These are phyloP conservation scores for Xylariaceae sp. DNA, from an alignment of 2,329 filamentous ascomycete genomes.

Conservation along the genomic window DNA sequence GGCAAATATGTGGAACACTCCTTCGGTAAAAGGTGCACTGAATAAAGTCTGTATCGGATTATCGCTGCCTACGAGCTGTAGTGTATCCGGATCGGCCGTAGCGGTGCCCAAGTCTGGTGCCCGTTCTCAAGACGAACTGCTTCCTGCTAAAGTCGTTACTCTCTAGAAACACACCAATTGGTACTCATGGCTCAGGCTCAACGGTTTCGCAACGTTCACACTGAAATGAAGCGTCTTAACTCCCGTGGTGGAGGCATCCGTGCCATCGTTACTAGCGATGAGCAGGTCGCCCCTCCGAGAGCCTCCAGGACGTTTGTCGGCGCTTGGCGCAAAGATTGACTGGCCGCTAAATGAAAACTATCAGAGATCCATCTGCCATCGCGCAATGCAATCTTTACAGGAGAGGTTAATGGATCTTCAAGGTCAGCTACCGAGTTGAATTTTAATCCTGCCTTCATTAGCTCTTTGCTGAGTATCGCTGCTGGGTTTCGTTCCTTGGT, in stretches of 20 bases:
- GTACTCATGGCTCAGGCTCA: slow-evolving; percentile 11
- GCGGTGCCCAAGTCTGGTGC: slow-evolving; percentile 7
- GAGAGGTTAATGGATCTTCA: slow-evolving; percentile 5
- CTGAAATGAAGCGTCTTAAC: slow-evolving; percentile 13
- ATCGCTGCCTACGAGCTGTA: slow-evolving; percentile 13
- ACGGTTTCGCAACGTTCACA: slow-evolving; percentile 7
- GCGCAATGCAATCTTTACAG: background rate
- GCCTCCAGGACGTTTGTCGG: slow-evolving; percentile 11
- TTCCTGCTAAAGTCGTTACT: slow-evolving; percentile 11
- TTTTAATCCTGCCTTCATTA: slow-evolving; percentile 6
- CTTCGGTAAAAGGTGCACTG: slow-evolving; percentile 8
- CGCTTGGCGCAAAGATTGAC: slow-evolving; percentile 12
- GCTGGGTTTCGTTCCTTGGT: background rate
- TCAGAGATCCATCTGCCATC: background rate
- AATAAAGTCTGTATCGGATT: slow-evolving; percentile 7
- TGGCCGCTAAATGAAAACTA: slow-evolving; percentile 8
- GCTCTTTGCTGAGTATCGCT: background rate
- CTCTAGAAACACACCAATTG: slow-evolving; percentile 13
- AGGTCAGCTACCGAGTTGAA: slow-evolving; percentile 8
- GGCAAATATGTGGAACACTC: slow-evolving; percentile 10
- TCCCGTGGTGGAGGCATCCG: slow-evolving; percentile 9
- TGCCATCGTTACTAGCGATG: slow-evolving; percentile 10
- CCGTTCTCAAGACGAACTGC: slow-evolving; percentile 10
- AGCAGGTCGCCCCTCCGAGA: slow-evolving; percentile 11
- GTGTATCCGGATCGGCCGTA: slow-evolving; percentile 7